A percentile compares a stretch with the other conserved stretches of the same genome.
Evolutionary conservation across 805 yeast genomes (phyloP).

Genomic region (Candida sanyiensis): DNA sequence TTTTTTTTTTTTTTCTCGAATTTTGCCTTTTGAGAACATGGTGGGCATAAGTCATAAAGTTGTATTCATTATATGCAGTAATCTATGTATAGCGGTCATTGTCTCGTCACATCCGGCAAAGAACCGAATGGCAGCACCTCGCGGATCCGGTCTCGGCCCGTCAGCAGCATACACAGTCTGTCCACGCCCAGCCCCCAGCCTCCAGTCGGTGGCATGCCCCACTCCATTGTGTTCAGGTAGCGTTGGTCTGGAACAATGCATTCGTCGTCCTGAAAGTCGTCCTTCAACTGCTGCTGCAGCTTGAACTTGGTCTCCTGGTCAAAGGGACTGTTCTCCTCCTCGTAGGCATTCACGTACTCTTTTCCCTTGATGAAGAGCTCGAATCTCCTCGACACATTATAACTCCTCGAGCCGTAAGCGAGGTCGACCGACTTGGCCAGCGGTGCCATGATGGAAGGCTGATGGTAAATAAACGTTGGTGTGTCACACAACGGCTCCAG

Average conservation of each 20-base stretch:
- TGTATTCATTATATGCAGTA: neutral
- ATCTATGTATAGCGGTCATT: conserved; percentile 30
- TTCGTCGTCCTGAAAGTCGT: conserved; percentile 51
- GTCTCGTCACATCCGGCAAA: conserved; percentile 61
- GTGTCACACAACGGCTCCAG: conserved; percentile 58
- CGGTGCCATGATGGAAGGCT: conserved; percentile 84
- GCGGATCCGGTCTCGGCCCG: conserved; percentile 61
- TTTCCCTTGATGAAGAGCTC: conserved; percentile 76
- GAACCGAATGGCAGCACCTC: conserved; percentile 73
- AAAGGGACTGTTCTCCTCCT: conserved; percentile 88
- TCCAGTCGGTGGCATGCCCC: conserved; percentile 96
- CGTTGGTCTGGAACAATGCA: conserved; percentile 63
- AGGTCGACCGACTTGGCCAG: conserved; percentile 60
- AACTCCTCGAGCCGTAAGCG: conserved; percentile 27
- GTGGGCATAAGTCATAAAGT: neutral
- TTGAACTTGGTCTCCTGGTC: conserved; percentile 60
- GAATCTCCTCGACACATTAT: conserved; percentile 59
- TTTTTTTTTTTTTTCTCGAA: conserved; percentile 1
- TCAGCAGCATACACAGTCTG: conserved; percentile 73
- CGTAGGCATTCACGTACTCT: conserved; percentile 90
- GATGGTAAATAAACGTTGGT: conserved; percentile 76
- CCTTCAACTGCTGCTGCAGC: conserved; percentile 47
- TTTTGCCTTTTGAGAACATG: neutral
- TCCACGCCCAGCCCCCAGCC: conserved; percentile 98
- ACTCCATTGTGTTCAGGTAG: conserved; percentile 74